These are phyloP conservation scores for Globisporangium heterothallicum DNA, from an alignment of 352 stramenopile genomes.

Conservation along the genomic window DNA sequence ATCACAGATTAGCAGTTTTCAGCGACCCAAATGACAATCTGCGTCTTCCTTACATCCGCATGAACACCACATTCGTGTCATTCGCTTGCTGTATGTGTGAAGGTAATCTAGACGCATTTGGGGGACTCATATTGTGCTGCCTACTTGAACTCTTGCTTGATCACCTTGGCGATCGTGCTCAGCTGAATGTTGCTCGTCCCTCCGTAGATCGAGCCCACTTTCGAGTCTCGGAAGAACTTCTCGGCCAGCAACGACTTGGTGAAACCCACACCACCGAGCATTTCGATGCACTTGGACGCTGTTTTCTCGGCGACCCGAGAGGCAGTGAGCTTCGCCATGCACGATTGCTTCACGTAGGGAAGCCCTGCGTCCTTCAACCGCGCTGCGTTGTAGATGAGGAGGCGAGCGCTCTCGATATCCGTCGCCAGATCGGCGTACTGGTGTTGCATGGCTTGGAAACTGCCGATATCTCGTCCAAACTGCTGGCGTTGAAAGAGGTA, in stretches of 20 bases:
- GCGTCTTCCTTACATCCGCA: too few species aligned
- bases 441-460: conserved; percentile 93
- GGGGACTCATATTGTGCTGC: too few species aligned
- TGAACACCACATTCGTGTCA: too few species aligned
- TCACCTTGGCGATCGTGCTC: conserved; percentile 76
- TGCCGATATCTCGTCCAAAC: conserved; percentile 88
- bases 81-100: too few species aligned
- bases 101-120: too few species aligned
- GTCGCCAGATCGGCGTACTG: conserved; percentile 90
- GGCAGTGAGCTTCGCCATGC: conserved; percentile 92
- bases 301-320: conserved; percentile 89
- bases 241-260: conserved; percentile 88
- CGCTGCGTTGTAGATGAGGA: conserved; percentile 91
- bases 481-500: conserved; percentile 92
- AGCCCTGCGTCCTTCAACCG: conserved; percentile 87
- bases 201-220: conserved; percentile 94
- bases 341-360: conserved; percentile 90
- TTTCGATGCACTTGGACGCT: conserved; percentile 90
- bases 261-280: conserved; percentile 90
- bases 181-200: conserved; percentile 94
- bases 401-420: conserved; percentile 84
- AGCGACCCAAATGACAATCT: too few species aligned
- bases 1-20: too few species aligned
- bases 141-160: conserved; percentile 61
- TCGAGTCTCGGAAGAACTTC: conserved; percentile 95